Base-by-base conservation (phyloP, 768 basidiomycete species). In the Russula virescens region DNA sequence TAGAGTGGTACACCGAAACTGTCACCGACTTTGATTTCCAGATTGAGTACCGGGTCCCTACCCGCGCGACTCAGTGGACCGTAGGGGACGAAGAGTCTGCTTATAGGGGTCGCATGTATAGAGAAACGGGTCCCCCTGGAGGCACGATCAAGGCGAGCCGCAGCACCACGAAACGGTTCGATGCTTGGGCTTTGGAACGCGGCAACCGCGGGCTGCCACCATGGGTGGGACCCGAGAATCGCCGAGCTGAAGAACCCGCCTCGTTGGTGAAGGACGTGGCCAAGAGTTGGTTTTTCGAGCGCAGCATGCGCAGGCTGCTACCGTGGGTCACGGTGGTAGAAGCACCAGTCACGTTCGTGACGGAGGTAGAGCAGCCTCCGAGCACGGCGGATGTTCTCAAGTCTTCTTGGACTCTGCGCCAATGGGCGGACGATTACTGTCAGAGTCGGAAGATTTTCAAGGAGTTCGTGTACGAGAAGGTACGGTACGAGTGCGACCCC, bases 401-500 rank as follows among this genome's bases (percentile, higher is more conserved):
- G 40, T 70, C 68, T 6, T 66, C 62, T 66, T 74, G 35, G 58
- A 65, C 66, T 6, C 34, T 66, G 34, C 66, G 66, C 8, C 64
- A 87, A 62, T 94, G 91, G 91, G 89, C 89, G 9, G 89, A 92
- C 66, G 85, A 88, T 60, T 93, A 91, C 68, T 91, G 89, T 61
- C 78, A 80, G 26, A 88, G 86, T 68, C 76, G 72, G 9, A 91
- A 87, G 68, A 72, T 79, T 18, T 75, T 93, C 64, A 93, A 92
- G 71, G 90, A 92, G 73, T 91, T 94, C 69, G 78, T 81, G 7
- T 88, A 91, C 64, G 75, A 79, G 25, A 90, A 90, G 77, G 86
- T 86, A 62, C 18, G 43, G 71, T 62, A 10, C 38, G 10, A 38
- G 13, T 31, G 31, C 38, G 13, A 11, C 46, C 56, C 14, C 35